Evolutionary conservation across 306 rosid genomes (phyloP).

Genomic region (Fagus crenata): DNA sequence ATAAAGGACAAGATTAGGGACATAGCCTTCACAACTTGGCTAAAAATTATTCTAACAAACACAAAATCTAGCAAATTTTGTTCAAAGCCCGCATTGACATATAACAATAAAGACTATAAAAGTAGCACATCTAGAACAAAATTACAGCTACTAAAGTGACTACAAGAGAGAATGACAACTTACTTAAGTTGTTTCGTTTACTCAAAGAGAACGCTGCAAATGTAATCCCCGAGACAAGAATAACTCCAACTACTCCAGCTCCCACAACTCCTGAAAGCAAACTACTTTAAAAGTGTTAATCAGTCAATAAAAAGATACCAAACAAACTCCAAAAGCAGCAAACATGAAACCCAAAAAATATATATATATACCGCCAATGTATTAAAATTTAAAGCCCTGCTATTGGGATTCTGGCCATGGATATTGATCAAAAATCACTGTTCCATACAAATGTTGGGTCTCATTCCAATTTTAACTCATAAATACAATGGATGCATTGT

Average conservation of each 20-base stretch:
- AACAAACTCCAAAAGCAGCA: not conserved
- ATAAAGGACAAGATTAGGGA: conserved; percentile 13
- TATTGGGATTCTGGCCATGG: not conserved
- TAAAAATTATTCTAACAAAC: conserved; percentile 23
- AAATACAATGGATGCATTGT: not conserved
- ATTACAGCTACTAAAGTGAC: not conserved
- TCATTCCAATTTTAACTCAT: not conserved
- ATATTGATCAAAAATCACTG: not conserved
- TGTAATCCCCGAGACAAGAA: conserved; percentile 68
- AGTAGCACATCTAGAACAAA: not conserved
- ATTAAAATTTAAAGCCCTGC: not conserved
- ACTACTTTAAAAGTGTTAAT: conserved; percentile 64
- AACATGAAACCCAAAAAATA: conserved; percentile 16
- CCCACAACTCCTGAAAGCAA: conserved; percentile 84
- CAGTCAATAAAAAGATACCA: conserved; percentile 4
- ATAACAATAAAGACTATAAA: not conserved
- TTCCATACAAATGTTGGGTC: not conserved
- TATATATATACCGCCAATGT: not conserved
- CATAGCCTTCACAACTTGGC: not conserved
- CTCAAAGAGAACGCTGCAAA: conserved; percentile 66
- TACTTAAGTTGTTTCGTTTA: conserved; percentile 52
- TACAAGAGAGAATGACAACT: conserved; percentile 35
- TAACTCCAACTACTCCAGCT: conserved; percentile 79
- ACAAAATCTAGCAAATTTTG: not conserved
- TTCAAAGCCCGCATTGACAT: not conserved